These are phyloP conservation scores for Zygosaccharomyces rouxii DNA, from an alignment of 805 yeast genomes.

Conservation along the genomic window DNA sequence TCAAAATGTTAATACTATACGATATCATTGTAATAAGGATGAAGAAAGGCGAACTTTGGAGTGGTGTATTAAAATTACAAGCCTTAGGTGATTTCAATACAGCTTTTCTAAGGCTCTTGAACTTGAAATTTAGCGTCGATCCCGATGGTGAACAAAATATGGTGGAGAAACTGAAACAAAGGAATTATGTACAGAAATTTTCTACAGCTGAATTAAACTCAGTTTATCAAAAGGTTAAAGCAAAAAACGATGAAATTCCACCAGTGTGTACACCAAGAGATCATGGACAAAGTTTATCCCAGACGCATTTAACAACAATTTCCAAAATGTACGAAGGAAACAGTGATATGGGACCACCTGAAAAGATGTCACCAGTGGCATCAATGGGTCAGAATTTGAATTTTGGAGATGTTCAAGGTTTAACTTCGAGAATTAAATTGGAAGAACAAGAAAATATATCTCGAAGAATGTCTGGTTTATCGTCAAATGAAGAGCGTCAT, in stretches of 20 bases:
- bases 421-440: background rate
- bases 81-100: constrained; percentile 21
- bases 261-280: background rate
- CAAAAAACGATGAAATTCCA: background rate
- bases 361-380: constrained; percentile 20
- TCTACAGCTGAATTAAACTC: constrained; percentile 8
- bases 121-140: constrained; percentile 22
- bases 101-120: constrained; percentile 22
- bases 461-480: constrained; percentile 5
- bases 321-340: background rate
- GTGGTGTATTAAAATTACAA: constrained; percentile 19
- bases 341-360: constrained; percentile 12
- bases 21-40: constrained; percentile 31
- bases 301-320: background rate
- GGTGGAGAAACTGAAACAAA: constrained; percentile 18
- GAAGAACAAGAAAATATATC: background rate
- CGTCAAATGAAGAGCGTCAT: background rate
- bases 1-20: constrained; percentile 29
- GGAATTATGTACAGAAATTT: constrained; percentile 18
- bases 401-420: background rate
- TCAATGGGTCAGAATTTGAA: constrained; percentile 15
- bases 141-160: constrained; percentile 19
- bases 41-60: constrained; percentile 29
- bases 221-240: constrained; percentile 6
- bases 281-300: background rate